Percentiles rank a stretch among this genome's conserved stretches.
Evolutionary conservation across 148 eudicot species (phyloP).

Genomic region (Rhododendron simsii): DNA sequence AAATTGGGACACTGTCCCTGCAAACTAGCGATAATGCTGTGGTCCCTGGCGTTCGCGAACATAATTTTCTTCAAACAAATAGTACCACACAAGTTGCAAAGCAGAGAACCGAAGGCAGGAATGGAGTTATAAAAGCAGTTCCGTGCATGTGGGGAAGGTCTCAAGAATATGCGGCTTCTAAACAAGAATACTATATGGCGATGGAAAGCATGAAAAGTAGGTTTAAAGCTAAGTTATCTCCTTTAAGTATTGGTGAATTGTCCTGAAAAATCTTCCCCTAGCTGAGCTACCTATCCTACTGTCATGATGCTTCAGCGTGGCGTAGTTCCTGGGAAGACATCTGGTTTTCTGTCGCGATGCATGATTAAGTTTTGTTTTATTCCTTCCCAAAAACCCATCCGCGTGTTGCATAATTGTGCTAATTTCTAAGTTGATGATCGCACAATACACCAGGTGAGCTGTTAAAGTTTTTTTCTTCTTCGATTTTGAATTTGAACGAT

Average conservation of each 20-base stretch:
- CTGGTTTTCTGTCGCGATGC: conserved; percentile 22
- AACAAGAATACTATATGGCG: conserved; percentile 2
- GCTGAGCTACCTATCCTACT: not conserved
- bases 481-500: not conserved
- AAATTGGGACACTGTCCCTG: not conserved
- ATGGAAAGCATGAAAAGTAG: conserved; percentile 19
- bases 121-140: conserved; percentile 12
- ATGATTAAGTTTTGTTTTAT: not conserved
- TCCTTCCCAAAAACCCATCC: conserved; percentile 5
- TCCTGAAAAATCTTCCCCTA: conserved; percentile 1
- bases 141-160: conserved; percentile 27
- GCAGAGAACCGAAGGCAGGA: conserved; percentile 8
- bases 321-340: conserved; percentile 10
- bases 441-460: not conserved
- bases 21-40: conserved; percentile 5
- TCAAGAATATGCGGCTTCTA: conserved; percentile 36
- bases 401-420: conserved; percentile 9
- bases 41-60: not conserved
- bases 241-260: not conserved
- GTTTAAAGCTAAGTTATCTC: conserved; percentile 3
- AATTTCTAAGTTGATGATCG: conserved; percentile 21
- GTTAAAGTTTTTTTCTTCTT: not conserved
- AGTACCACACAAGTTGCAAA: not conserved
- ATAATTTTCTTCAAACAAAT: not conserved
- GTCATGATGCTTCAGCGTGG: conserved; percentile 9